Base-by-base conservation (phyloP, 306 rosid species). In the Cicer arietinum region DNA sequence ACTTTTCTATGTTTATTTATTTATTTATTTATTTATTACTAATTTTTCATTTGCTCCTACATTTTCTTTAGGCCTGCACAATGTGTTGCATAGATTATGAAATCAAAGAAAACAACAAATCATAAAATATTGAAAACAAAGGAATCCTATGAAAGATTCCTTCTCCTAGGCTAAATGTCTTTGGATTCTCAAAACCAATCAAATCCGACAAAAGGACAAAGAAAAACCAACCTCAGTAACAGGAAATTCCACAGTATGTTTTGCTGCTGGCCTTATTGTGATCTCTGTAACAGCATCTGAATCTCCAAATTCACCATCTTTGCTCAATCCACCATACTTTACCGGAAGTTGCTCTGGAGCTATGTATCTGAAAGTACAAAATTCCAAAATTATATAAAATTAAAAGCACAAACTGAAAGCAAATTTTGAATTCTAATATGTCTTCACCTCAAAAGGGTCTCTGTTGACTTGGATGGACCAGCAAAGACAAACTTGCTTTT, bases 401-500 rank as follows among this genome's bases (percentile, higher is more conserved):
- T 58, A 57, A 47, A 47, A 67, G 9, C 7, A 60, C 50, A 22
- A 50, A 50, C 13, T 30, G 63, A 77, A 57, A 13, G 3, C 44
- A 81, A 66, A 76, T 0, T 73, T 80, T 46, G 64, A 68, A 76
- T 22, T 67, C 62, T 59, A 30, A 17, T 46, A 25, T 45, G 69
- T n/a, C 22, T 9, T 52, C 43, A 90, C 96, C 90, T 88, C 74
- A 90, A 83, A 77, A 90, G 96, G 79, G 90, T 80, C 42, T 85
- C 96, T 0, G 90, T 80, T 61, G 94, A 85, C 80, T 87, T 89
- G 10, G 97, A 85, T 54, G 96, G 97, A 39, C 95, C 93, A 3
- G 97, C 93, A 53, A 86, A 92, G 8, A 89, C 88, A 77, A 89
- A 88, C 83, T 91, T 91, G 92, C 92, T 89, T 70, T 89, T 89